Conservation (phyloP, 2,329 filamentous ascomycete species). For the Pseudogymnoascus sp. region DNA sequence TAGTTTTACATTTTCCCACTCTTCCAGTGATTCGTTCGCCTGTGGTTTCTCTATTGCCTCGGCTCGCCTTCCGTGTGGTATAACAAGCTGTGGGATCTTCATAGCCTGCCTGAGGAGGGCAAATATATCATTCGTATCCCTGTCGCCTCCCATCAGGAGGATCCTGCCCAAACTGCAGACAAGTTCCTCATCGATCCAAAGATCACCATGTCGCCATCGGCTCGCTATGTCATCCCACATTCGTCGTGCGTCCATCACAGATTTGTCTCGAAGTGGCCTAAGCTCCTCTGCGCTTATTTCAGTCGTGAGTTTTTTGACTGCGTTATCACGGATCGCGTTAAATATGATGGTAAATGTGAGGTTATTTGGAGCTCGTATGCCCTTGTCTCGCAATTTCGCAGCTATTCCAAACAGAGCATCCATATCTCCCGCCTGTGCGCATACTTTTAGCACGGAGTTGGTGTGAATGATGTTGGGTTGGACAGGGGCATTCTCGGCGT, state of each 20-base stretch:
- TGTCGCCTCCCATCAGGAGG: conserved; percentile 55
- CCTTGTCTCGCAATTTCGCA: conserved; percentile 58
- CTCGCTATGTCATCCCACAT: conserved; percentile 74
- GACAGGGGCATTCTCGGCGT: conserved; percentile 51
- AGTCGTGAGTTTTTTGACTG: conserved; percentile 22
- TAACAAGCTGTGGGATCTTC: conserved; percentile 51
- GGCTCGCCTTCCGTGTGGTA: background rate
- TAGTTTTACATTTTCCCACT: conserved; percentile 1
- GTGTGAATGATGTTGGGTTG: conserved; percentile 72
- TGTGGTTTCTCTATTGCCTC: background rate
- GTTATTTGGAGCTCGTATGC: conserved; percentile 54
- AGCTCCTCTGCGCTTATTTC: conserved; percentile 25
- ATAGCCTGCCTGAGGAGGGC: conserved; percentile 75
- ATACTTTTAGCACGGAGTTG: conserved; percentile 82
- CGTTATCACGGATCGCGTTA: conserved; percentile 56
- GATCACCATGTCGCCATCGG: conserved; percentile 64
- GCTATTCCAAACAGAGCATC: conserved; percentile 73
- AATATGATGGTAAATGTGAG: conserved; percentile 77
- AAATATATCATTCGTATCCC: conserved; percentile 64
- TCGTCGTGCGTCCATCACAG: conserved; percentile 57
- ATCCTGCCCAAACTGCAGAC: conserved; percentile 74
- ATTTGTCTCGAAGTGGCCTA: conserved; percentile 30
- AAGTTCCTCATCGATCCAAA: conserved; percentile 69
- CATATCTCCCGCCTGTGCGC: conserved; percentile 63
- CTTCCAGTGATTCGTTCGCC: conserved; percentile 8